Percentiles rank a stretch among this genome's conserved stretches.
These are phyloP conservation scores for Sparassis latifolia DNA, from an alignment of 1,284 basidiomycete genomes.

Conservation along the genomic window DNA sequence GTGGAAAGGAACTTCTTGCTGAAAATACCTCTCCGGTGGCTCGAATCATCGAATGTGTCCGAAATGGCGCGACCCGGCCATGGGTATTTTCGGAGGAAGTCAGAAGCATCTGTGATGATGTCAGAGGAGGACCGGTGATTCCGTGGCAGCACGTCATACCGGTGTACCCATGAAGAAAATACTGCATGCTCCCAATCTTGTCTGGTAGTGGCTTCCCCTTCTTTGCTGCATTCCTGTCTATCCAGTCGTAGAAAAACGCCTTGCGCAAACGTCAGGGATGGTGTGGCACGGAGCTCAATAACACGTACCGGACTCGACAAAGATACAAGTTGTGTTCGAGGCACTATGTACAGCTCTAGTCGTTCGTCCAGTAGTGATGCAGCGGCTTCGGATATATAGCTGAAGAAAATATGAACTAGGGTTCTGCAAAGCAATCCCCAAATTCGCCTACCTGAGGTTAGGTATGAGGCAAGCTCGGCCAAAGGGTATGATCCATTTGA, in stretches of 20 bases:
- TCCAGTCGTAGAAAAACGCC: constrained; percentile 89
- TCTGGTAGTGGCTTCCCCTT: constrained; percentile 77
- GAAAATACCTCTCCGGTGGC: constrained; percentile 57
- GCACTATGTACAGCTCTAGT: constrained; percentile 75
- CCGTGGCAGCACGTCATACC: constrained; percentile 34
- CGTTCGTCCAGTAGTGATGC: constrained; percentile 81
- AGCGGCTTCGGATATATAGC: constrained; percentile 74
- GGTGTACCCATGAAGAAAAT: constrained; percentile 80
- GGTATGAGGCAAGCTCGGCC: constrained; percentile 82
- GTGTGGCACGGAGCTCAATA: not conserved
- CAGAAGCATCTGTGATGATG: constrained; percentile 63
- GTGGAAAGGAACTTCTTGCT: constrained; percentile 61
- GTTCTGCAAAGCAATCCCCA: not conserved
- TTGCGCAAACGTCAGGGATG: constrained; percentile 20
- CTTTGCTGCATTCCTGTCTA: constrained; percentile 71
- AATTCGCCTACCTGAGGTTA: constrained; percentile 58
- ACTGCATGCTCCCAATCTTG: constrained; percentile 88
- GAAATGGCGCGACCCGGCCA: constrained; percentile 82
- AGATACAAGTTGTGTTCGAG: constrained; percentile 78
- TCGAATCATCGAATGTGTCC: constrained; percentile 80
- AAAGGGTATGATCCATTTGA: constrained; percentile 82
- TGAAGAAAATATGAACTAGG: constrained; percentile 14
- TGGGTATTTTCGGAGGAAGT: constrained; percentile 80
- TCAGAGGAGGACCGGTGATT: not conserved
- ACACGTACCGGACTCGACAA: constrained; percentile 67